A percentile compares a stretch with the other conserved stretches of the same genome.
Conservation (phyloP, 495 filamentous ascomycete genomes). For the Penicillium taxi region DNA sequence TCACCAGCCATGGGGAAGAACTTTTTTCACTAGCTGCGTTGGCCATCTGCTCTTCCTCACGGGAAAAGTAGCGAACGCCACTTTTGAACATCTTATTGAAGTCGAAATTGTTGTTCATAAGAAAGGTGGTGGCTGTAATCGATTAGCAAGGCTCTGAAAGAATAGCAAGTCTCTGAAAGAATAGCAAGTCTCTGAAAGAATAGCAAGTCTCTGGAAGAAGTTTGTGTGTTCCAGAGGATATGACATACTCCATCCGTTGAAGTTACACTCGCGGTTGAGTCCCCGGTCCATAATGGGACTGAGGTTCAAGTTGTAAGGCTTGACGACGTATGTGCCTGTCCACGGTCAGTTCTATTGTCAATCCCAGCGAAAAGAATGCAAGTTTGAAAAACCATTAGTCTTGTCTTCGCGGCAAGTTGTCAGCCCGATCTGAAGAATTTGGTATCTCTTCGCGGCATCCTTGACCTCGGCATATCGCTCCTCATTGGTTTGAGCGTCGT, state of each 20-base stretch:
- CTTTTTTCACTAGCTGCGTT: conserved; percentile 10
- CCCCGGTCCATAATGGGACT: conserved; percentile 45
- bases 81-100: conserved; percentile 47
- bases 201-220: background rate
- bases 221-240: background rate
- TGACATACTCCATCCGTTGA: conserved; percentile 43
- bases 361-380: background rate
- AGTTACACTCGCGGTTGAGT: conserved; percentile 47
- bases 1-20: background rate
- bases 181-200: too few relatives aligned
- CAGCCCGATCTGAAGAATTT: conserved; percentile 69
- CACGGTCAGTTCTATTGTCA: conserved; percentile 5
- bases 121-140: conserved; percentile 50
- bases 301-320: conserved; percentile 63
- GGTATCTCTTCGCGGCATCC: conserved; percentile 58
- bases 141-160: conserved; percentile 3
- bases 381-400: conserved; percentile 27
- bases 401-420: conserved; percentile 54
- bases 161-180: too few relatives aligned
- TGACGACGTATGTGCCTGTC: conserved; percentile 48
- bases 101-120: conserved; percentile 54
- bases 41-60: conserved; percentile 53
- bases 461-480: conserved; percentile 60
- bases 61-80: conserved; percentile 65
- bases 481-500: conserved; percentile 46